phyloP scores from a whole-genome alignment of 1,284 basidiomycete species.

The Irpex sp. region DNA sequence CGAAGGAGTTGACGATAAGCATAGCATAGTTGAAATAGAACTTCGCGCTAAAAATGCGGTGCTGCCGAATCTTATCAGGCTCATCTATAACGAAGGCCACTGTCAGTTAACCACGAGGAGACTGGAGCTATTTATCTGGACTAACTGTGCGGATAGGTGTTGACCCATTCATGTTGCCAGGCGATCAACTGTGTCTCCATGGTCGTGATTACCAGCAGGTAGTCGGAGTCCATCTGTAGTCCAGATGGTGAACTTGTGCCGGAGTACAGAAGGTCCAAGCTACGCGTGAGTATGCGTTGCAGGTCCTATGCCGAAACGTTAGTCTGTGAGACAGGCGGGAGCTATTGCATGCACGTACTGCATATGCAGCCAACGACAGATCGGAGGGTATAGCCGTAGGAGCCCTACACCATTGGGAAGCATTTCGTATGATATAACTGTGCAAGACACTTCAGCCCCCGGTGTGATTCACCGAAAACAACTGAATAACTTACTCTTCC shows the following conservation, averaged over 20 bases:
- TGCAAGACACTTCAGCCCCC: slow-evolving; percentile 13
- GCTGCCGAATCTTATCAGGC: slow-evolving; percentile 31
- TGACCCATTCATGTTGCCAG: slow-evolving; percentile 67
- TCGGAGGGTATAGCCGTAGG: slow-evolving; percentile 64
- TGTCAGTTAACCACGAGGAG: slow-evolving; percentile 1
- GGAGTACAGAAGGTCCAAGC: slow-evolving; percentile 88
- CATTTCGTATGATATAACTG: slow-evolving; percentile 87
- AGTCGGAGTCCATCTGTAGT: slow-evolving; percentile 85
- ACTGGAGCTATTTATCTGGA: background rate
- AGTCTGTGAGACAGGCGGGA: background rate
- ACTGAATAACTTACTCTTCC: slow-evolving; percentile 65
- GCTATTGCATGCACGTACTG: background rate
- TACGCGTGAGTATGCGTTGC: slow-evolving; percentile 85
- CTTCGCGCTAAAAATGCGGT: slow-evolving; percentile 52
- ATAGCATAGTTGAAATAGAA: slow-evolving; percentile 86
- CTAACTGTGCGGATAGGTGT: slow-evolving; percentile 17
- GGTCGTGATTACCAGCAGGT: slow-evolving; percentile 77
- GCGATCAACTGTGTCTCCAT: slow-evolving; percentile 78
- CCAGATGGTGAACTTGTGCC: slow-evolving; percentile 81
- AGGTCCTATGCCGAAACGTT: slow-evolving; percentile 51
- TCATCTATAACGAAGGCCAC: slow-evolving; percentile 14
- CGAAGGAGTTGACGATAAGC: slow-evolving; percentile 91
- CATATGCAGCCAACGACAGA: slow-evolving; percentile 18
- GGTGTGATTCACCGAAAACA: slow-evolving; percentile 17
- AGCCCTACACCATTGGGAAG: slow-evolving; percentile 66